A percentile compares a stretch with the other conserved stretches of the same genome.
phyloP scores from a whole-genome alignment of 1,284 basidiomycete species.

The Malassezia caprae region DNA sequence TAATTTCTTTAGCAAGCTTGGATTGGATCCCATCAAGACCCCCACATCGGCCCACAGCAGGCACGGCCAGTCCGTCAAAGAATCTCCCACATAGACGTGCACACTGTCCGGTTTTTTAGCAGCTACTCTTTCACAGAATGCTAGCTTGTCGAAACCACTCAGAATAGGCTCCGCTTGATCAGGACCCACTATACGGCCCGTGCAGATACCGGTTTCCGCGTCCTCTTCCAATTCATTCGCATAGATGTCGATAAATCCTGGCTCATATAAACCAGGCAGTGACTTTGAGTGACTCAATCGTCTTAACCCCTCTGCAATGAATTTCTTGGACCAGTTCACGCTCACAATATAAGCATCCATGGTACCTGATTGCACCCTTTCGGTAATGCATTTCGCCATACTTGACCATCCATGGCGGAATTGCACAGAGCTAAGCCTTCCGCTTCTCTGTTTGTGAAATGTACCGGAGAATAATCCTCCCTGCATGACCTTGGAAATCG shows the following conservation, averaged over 20 bases:
- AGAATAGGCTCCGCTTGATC: conserved; percentile 20
- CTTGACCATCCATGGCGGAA: conserved; percentile 24
- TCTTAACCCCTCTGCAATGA: conserved; percentile 19
- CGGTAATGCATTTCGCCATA: conserved; percentile 18
- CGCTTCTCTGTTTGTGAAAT: neutral
- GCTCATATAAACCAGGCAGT: neutral
- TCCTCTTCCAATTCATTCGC: conserved; percentile 34
- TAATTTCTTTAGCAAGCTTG: neutral
- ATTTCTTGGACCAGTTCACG: conserved; percentile 36
- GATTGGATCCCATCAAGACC: conserved; percentile 25
- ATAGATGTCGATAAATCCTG: neutral
- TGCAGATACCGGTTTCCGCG: conserved; percentile 10
- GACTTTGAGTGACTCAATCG: neutral
- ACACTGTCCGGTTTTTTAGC: neutral
- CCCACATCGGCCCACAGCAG: conserved; percentile 33
- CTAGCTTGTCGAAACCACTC: conserved; percentile 29
- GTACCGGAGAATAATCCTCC: conserved; percentile 29
- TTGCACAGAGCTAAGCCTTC: conserved; percentile 15
- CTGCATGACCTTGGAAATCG: conserved; percentile 21
- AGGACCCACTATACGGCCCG: conserved; percentile 24
- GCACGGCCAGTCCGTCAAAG: conserved; percentile 34
- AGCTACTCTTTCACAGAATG: conserved; percentile 13
- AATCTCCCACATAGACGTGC: conserved; percentile 38
- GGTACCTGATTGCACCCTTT: neutral
- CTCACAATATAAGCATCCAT: conserved; percentile 28